Conservation (phyloP, 495 filamentous ascomycete genomes). For the Melanomma pulvis-pyrius region DNA sequence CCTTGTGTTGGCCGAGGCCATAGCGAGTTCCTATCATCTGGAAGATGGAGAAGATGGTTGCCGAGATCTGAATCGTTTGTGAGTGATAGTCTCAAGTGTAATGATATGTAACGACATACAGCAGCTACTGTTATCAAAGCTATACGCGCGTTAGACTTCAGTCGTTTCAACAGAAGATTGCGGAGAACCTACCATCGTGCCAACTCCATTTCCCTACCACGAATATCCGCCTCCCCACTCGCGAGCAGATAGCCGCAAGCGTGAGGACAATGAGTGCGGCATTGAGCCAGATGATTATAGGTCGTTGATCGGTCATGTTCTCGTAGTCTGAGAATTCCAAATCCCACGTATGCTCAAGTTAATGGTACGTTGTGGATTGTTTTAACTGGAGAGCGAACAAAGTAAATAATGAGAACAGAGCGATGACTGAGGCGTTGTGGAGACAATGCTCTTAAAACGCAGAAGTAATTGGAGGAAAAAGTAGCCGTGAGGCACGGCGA, state of each 20-base stretch:
- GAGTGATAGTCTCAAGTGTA: neutral
- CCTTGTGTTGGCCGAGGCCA: constrained; percentile 19
- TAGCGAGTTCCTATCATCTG: constrained; percentile 11
- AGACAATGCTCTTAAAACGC: no score
- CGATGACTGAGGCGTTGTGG: no score
- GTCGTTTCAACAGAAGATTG: neutral
- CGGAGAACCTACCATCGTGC: constrained; percentile 26
- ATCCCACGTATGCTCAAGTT: neutral
- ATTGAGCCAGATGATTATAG: constrained; percentile 30
- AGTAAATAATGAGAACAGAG: neutral
- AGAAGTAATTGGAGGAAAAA: no score
- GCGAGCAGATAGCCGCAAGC: constrained; percentile 13
- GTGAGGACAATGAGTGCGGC: constrained; percentile 24
- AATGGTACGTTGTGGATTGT: neutral
- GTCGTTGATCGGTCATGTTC: constrained; percentile 14
- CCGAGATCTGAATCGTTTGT: constrained; percentile 8
- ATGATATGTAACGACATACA: constrained; percentile 15
- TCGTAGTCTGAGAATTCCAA: no score
- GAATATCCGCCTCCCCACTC: constrained; percentile 21
- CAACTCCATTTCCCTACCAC: constrained; percentile 21
- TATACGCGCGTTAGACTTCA: neutral
- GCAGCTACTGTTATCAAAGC: constrained; percentile 23
- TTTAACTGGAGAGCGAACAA: neutral
- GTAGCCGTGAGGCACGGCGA: no score
- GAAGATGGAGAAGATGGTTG: constrained; percentile 24